Conservation (phyloP, 441 rosid genomes). For the Pelargonium australe region DNA sequence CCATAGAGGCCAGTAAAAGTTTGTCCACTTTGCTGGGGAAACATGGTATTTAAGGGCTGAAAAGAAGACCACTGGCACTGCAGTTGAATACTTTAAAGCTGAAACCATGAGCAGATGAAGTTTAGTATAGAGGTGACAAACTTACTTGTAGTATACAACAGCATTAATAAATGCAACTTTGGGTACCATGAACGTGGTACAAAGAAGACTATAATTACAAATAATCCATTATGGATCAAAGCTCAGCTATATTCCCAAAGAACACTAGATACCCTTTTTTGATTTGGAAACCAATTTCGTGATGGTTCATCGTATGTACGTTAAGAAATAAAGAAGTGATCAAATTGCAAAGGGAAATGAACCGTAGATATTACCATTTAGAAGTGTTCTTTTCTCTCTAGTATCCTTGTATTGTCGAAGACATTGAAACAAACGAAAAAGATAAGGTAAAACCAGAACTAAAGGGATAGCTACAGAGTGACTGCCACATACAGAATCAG, state of each 20-base stretch:
- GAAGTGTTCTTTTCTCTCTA: slow-evolving; percentile 58
- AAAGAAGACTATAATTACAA: too few relatives aligned
- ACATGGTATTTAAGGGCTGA: slow-evolving; percentile 94
- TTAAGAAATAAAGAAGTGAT: too few relatives aligned
- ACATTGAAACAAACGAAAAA: slow-evolving; percentile 85
- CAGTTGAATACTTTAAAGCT: slow-evolving; percentile 87
- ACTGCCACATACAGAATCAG: slow-evolving; percentile 97
- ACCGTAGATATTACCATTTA: slow-evolving; percentile 50
- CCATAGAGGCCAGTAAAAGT: slow-evolving; percentile 82
- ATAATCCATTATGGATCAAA: too few relatives aligned
- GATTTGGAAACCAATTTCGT: too few relatives aligned
- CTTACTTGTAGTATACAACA: background rate
- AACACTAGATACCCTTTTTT: too few relatives aligned
- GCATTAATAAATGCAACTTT: background rate
- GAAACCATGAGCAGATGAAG: slow-evolving; percentile 34
- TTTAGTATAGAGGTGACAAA: slow-evolving; percentile 10
- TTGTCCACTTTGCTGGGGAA: slow-evolving; percentile 62
- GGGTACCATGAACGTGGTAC: too few relatives aligned
- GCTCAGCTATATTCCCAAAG: too few relatives aligned
- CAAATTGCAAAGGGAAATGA: background rate
- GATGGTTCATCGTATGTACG: too few relatives aligned
- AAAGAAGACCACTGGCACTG: slow-evolving; percentile 90
- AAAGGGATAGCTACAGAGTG: slow-evolving; percentile 86
- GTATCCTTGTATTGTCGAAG: slow-evolving; percentile 89
- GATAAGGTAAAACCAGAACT: slow-evolving; percentile 84